These are phyloP conservation scores for Crithidia acanthocephali DNA, from an alignment of 208 protist species.

Conservation along the genomic window DNA sequence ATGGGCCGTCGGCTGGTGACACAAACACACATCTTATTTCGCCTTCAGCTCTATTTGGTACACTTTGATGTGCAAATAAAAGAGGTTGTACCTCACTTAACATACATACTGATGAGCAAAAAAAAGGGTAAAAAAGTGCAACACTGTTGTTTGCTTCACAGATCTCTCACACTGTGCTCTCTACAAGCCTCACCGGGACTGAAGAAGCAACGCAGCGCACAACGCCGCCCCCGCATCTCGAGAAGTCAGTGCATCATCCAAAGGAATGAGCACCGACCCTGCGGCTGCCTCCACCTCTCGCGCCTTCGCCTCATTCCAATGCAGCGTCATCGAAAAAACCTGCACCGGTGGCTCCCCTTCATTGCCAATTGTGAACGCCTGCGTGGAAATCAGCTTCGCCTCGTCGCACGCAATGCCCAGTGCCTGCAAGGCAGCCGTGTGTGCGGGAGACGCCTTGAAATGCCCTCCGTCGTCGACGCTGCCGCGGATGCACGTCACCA, in stretches of 20 bases:
- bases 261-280: conserved; percentile 33
- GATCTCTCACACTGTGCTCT: no score
- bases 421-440: conserved; percentile 29
- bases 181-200: background rate
- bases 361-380: conserved; percentile 61
- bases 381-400: conserved; percentile 19
- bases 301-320: conserved; percentile 32
- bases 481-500: conserved; percentile 56
- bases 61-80: no score
- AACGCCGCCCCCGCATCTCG: conserved; percentile 66
- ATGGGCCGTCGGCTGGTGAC: no score
- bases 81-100: no score
- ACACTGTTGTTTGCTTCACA: background rate
- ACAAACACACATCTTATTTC: no score
- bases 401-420: conserved; percentile 40
- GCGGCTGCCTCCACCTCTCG: conserved; percentile 18
- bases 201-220: conserved; percentile 43
- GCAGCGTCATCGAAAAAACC: conserved; percentile 39
- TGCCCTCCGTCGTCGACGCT: conserved; percentile 23
- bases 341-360: conserved; percentile 54
- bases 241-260: conserved; percentile 46
- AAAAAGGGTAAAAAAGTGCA: background rate
- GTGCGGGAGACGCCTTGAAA: conserved; percentile 25
- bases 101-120: no score
- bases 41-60: no score